Conservation (phyloP, 257 asterid genomes). For the Ilex aquifolium region DNA sequence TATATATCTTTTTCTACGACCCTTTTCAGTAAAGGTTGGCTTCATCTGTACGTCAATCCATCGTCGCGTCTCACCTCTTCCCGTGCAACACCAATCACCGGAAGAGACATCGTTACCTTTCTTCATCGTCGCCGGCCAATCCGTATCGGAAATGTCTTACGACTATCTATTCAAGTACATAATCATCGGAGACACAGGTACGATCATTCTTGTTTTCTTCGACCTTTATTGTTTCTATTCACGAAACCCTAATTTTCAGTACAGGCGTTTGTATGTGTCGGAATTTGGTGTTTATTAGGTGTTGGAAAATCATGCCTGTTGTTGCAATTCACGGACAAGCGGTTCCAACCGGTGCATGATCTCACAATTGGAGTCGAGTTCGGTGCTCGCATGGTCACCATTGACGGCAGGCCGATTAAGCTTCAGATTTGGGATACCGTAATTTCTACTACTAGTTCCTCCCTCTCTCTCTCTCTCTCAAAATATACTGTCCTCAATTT, state of each 20-base stretch:
- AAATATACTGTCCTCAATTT: neutral
- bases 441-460: neutral
- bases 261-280: neutral
- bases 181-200: slow-evolving; percentile 78
- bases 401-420: slow-evolving; percentile 51
- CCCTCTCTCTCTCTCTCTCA: too few species aligned
- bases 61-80: too few species aligned
- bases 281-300: slow-evolving; percentile 17
- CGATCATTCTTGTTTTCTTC: neutral
- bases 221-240: neutral
- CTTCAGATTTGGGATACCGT: slow-evolving; percentile 76
- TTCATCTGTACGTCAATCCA: too few species aligned
- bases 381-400: slow-evolving; percentile 56
- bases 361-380: slow-evolving; percentile 69
- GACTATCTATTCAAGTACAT: slow-evolving; percentile 78
- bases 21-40: too few species aligned
- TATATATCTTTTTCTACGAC: too few species aligned
- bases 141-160: slow-evolving; percentile 46
- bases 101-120: too few species aligned
- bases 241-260: neutral
- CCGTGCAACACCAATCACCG: too few species aligned
- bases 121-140: too few species aligned
- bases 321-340: slow-evolving; percentile 57
- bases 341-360: slow-evolving; percentile 66
- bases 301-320: slow-evolving; percentile 70